Evolutionary conservation across 257 asterid species (phyloP).

Genomic region (Cinchona pubescens): DNA sequence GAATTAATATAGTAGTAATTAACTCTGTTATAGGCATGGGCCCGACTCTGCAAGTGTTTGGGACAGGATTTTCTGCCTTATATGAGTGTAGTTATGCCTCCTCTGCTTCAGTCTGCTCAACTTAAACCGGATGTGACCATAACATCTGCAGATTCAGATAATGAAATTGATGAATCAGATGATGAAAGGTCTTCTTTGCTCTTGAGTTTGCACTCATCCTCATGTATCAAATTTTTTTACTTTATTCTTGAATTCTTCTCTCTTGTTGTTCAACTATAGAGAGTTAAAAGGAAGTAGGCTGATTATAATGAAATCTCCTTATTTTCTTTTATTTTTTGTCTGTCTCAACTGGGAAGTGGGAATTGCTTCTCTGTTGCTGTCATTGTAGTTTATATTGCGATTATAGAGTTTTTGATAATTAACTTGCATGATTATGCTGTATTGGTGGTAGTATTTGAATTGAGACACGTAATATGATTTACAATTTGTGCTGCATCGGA

Average conservation of each 20-base stretch:
- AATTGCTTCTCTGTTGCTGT: background rate
- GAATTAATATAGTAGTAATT: background rate
- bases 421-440: background rate
- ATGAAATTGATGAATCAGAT: slow-evolving; percentile 77
- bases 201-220: background rate
- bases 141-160: slow-evolving; percentile 80
- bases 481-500: background rate
- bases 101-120: slow-evolving; percentile 90
- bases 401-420: background rate
- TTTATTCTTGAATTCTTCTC: background rate
- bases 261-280: background rate
- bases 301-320: background rate
- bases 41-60: slow-evolving; percentile 93
- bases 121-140: slow-evolving; percentile 87
- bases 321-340: background rate
- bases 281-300: background rate
- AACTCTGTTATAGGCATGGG: slow-evolving; percentile 74
- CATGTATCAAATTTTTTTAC: too few relatives aligned
- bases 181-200: slow-evolving; percentile 63
- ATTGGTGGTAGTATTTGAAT: background rate
- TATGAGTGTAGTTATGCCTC: slow-evolving; percentile 93
- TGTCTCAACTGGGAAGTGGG: background rate
- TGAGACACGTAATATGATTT: background rate
- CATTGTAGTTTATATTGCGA: background rate
- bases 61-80: slow-evolving; percentile 97